A percentile compares a stretch with the other conserved stretches of the same genome.
phyloP scores from a whole-genome alignment of 805 yeast genomes.

The Aciculoconidium aculeatum region DNA sequence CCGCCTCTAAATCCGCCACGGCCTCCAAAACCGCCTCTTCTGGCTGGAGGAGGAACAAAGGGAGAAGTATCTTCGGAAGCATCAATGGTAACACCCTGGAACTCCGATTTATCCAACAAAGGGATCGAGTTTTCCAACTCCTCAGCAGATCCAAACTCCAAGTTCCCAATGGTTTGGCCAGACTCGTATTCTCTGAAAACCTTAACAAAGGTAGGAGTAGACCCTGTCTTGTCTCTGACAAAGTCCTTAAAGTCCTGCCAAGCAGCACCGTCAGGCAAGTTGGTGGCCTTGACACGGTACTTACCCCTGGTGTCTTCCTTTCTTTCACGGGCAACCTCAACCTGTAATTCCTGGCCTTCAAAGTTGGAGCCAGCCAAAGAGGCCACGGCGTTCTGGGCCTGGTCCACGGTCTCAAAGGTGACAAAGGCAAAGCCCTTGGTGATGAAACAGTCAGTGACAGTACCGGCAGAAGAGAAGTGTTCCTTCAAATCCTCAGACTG shows the following conservation, averaged over 20 bases:
- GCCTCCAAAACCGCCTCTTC: conserved; percentile 36
- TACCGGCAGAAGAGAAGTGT: conserved; percentile 61
- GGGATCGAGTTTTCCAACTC: conserved; percentile 70
- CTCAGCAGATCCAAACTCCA: conserved; percentile 61
- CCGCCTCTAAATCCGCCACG: conserved; percentile 36
- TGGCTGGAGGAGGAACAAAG: conserved; percentile 46
- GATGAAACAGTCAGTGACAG: conserved; percentile 60
- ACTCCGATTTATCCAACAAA: conserved; percentile 64
- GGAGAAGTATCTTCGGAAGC: conserved; percentile 77
- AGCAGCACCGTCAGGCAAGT: conserved; percentile 69
- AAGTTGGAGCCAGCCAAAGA: conserved; percentile 41
- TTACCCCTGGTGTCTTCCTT: conserved; percentile 64
- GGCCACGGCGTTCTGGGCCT: conserved; percentile 45
- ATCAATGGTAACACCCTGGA: conserved; percentile 61
- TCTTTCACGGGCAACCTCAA: conserved; percentile 51
- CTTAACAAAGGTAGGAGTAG: conserved; percentile 57
- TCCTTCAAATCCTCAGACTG: conserved; percentile 57
- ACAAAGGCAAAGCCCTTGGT: conserved; percentile 87
- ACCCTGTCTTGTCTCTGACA: conserved; percentile 66
- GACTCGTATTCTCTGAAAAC: conserved; percentile 45
- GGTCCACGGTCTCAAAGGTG: conserved; percentile 65
- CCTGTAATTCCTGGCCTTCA: conserved; percentile 44
- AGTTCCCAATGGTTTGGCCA: conserved; percentile 43
- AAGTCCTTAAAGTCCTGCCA: conserved; percentile 92
- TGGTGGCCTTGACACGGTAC: conserved; percentile 62